phyloP scores from a whole-genome alignment of 163 green algal genomes.

The Coccomyxa subellipsoidea region DNA sequence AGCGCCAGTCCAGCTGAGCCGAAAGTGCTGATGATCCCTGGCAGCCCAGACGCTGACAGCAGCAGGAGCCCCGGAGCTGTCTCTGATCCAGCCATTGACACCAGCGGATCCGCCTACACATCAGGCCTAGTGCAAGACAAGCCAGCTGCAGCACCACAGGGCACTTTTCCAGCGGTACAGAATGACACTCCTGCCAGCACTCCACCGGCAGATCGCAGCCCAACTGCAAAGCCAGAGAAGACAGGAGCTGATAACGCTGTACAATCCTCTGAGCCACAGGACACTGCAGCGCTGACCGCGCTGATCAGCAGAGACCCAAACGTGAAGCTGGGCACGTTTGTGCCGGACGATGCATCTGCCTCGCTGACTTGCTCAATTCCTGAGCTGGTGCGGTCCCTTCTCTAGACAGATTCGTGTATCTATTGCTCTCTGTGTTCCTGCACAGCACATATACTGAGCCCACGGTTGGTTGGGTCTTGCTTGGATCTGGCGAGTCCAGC shows the following conservation, averaged over 20 bases:
- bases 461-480: too few relatives aligned
- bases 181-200: neutral
- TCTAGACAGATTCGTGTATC: too few relatives aligned
- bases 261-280: neutral
- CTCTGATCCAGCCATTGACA: neutral
- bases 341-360: neutral
- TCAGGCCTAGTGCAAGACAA: neutral
- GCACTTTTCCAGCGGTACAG: neutral
- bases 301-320: neutral
- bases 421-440: too few relatives aligned
- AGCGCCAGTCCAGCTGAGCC: neutral
- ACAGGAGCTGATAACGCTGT: neutral
- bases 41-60: neutral
- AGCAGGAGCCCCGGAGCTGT: neutral
- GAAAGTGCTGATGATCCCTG: neutral
- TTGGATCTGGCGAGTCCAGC: too few relatives aligned
- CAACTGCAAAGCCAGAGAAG: neutral
- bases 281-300: neutral
- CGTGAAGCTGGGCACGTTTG: neutral
- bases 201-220: neutral
- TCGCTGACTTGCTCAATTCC: neutral
- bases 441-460: too few relatives aligned
- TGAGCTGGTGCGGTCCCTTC: neutral
- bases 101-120: neutral
- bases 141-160: neutral